Evolutionary conservation across 2,329 filamentous ascomycete species (phyloP).

Genomic region (Gliomastix tumulicola): DNA sequence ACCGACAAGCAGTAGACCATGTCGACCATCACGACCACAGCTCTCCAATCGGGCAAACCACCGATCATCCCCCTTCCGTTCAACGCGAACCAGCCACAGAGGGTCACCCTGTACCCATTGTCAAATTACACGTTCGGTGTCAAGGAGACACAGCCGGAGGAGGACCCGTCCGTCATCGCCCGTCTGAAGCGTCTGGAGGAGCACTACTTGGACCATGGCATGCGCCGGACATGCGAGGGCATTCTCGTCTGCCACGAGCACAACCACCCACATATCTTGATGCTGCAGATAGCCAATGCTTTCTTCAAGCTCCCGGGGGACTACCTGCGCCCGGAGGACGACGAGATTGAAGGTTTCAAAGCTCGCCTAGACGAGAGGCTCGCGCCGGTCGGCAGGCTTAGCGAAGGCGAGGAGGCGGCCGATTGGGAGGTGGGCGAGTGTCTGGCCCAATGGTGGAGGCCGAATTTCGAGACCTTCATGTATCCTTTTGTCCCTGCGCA

Average conservation of each 20-base stretch:
- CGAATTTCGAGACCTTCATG: conserved; percentile 99
- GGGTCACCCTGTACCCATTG: conserved; percentile 86
- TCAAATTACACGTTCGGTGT: conserved; percentile 99
- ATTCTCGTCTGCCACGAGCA: conserved; percentile 98
- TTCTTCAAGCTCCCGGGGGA: conserved; percentile 99
- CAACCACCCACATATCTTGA: conserved; percentile 96
- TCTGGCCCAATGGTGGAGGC: conserved; percentile 95
- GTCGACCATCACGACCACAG: conserved; percentile 75
- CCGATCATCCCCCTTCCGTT: conserved; percentile 78
- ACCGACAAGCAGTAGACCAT: too few relatives aligned
- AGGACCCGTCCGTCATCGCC: conserved; percentile 91
- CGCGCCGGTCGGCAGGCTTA: conserved; percentile 80
- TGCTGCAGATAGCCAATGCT: conserved; percentile 98
- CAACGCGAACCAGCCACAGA: conserved; percentile 80
- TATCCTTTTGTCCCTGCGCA: conserved; percentile 97
- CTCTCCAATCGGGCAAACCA: conserved; percentile 70
- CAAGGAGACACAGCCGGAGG: conserved; percentile 96
- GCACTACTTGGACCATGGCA: conserved; percentile 85
- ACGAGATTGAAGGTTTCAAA: conserved; percentile 95
- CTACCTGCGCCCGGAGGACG: conserved; percentile 82
- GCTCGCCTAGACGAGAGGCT: conserved; percentile 84
- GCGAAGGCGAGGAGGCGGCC: conserved; percentile 74
- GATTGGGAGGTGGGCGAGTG: conserved; percentile 96
- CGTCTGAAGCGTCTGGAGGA: conserved; percentile 92
- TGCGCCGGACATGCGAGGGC: conserved; percentile 95